These are phyloP conservation scores for Annulohypoxylon truncatum DNA, from an alignment of 2,329 filamentous ascomycete species.

Conservation along the genomic window DNA sequence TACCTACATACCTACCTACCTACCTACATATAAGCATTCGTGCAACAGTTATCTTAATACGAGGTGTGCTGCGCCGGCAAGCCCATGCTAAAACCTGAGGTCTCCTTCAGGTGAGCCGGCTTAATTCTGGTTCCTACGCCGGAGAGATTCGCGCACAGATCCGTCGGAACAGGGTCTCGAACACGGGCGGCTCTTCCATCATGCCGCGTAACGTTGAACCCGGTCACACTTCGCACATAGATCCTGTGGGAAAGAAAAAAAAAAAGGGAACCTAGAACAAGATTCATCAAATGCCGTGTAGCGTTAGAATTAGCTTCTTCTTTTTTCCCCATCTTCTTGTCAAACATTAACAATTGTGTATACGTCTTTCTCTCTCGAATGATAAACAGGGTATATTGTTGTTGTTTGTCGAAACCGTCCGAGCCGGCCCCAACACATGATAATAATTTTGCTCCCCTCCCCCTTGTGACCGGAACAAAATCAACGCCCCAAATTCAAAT, in stretches of 20 bases:
- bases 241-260: conserved; percentile 11
- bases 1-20: background rate
- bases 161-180: conserved; percentile 34
- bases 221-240: conserved; percentile 26
- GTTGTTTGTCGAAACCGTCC: conserved; percentile 21
- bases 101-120: conserved; percentile 21
- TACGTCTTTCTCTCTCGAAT: conserved; percentile 25
- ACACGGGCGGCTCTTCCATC: conserved; percentile 30
- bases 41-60: conserved; percentile 16
- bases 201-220: conserved; percentile 38
- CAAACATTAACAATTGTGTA: conserved; percentile 9
- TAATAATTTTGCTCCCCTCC: conserved; percentile 25
- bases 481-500: conserved; percentile 23
- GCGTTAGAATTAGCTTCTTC: conserved; percentile 4
- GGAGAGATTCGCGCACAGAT: conserved; percentile 27
- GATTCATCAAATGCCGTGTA: conserved; percentile 12
- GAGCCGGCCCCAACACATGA: conserved; percentile 28
- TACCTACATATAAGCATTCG: background rate
- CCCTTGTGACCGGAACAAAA: conserved; percentile 29
- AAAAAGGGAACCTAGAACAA: background rate
- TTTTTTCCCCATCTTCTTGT: background rate
- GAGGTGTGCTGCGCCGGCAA: conserved; percentile 24
- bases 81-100: background rate
- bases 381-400: conserved; percentile 39
- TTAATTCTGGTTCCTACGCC: conserved; percentile 7